Conservation (phyloP, 2,329 filamentous ascomycete genomes). For the Colletotrichum sp. region DNA sequence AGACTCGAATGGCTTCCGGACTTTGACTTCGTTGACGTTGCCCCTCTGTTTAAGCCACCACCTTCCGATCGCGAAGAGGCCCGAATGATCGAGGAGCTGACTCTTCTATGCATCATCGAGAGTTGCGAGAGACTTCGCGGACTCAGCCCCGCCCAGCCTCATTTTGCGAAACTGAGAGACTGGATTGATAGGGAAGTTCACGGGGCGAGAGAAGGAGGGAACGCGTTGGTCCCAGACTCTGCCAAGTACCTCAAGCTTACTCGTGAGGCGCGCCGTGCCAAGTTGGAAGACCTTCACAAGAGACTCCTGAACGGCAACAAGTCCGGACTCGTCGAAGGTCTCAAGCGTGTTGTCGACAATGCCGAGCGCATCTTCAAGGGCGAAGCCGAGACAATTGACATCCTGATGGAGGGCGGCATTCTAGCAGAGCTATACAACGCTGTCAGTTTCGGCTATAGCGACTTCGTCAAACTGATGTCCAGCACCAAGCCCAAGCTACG, state of each 20-base stretch:
- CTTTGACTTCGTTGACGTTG: background rate
- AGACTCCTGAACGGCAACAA: background rate
- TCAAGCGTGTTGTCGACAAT: background rate
- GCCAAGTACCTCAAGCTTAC: background rate
- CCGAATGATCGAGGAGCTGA: background rate
- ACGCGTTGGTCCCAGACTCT: background rate
- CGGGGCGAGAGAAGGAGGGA: background rate
- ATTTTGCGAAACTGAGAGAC: background rate
- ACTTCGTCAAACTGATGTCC: conserved; percentile 22
- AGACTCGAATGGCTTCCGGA: background rate
- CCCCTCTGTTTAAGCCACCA: background rate
- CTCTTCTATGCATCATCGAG: background rate
- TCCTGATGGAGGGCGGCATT: conserved; percentile 30
- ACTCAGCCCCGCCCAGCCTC: background rate
- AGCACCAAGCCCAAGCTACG: conserved; percentile 38
- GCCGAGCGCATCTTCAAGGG: conserved; percentile 27
- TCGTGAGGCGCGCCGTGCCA: background rate
- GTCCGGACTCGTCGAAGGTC: background rate
- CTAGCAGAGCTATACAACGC: background rate
- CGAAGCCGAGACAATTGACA: conserved; percentile 27
- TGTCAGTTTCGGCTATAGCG: background rate
- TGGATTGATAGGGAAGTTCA: background rate
- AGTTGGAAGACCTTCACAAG: background rate
- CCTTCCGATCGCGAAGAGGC: background rate
- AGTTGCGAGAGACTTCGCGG: background rate